Conservation (phyloP, 2,329 filamentous ascomycete genomes). For the Botrytis galanthina region DNA sequence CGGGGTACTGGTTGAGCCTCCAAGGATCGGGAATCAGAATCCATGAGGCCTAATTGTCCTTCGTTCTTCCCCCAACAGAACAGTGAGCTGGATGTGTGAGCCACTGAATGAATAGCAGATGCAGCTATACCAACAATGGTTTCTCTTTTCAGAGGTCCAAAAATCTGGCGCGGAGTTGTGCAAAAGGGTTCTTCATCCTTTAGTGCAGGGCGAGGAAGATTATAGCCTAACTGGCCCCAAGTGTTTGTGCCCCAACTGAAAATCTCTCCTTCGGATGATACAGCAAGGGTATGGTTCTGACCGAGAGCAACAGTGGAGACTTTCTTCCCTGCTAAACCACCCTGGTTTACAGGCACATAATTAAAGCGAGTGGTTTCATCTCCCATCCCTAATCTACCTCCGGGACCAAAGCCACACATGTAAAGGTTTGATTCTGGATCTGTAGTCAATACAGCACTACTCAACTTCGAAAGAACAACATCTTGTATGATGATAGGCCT, state of each 20-base stretch:
- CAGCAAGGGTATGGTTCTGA: conserved; percentile 84
- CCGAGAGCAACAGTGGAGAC: conserved; percentile 79
- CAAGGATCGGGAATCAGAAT: conserved; percentile 88
- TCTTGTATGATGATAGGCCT: conserved; percentile 75
- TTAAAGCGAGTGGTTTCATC: conserved; percentile 87
- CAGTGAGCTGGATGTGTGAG: conserved; percentile 74
- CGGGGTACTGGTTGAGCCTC: conserved; percentile 79
- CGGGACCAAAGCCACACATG: conserved; percentile 86
- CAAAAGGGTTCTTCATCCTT: conserved; percentile 84
- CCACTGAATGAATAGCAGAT: conserved; percentile 87
- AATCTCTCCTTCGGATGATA: conserved; percentile 82
- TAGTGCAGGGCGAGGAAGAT: conserved; percentile 62
- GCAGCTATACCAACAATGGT: conserved; percentile 77
- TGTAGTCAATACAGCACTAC: conserved; percentile 82
- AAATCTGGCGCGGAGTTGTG: conserved; percentile 79
- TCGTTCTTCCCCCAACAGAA: conserved; percentile 96
- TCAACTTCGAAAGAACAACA: conserved; percentile 84
- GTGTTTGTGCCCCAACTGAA: conserved; percentile 94
- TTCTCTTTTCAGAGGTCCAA: conserved; percentile 87
- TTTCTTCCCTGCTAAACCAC: conserved; percentile 68
- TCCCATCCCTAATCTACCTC: conserved; percentile 83
- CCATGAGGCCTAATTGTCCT: conserved; percentile 89
- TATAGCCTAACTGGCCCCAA: conserved; percentile 82
- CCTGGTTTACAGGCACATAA: conserved; percentile 78
- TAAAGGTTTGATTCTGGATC: conserved; percentile 90